A percentile compares a stretch with the other conserved stretches of the same genome.
Evolutionary conservation across 2,329 filamentous ascomycete genomes (phyloP).

Genomic region (Penicillium olsonii): DNA sequence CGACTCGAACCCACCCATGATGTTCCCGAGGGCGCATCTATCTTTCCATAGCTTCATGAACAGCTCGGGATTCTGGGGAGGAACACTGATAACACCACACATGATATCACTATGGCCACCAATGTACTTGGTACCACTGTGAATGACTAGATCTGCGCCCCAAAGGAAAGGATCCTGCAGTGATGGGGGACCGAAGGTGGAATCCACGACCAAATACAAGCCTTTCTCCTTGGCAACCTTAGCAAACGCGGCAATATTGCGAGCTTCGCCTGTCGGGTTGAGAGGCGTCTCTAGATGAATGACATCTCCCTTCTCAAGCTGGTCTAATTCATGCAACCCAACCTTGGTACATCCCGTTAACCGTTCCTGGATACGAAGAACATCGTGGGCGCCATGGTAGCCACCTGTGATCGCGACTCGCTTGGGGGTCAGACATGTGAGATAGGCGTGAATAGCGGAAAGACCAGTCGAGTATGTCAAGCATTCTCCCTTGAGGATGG

Average conservation of each 20-base stretch:
- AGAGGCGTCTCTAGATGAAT: constrained; percentile 89
- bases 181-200: constrained; percentile 89
- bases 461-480: constrained; percentile 85
- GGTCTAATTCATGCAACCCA: constrained; percentile 67
- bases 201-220: constrained; percentile 75
- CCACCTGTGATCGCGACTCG: constrained; percentile 78
- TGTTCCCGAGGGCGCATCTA: constrained; percentile 70
- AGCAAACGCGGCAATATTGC: constrained; percentile 66
- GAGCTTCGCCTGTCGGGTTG: constrained; percentile 82
- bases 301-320: constrained; percentile 73
- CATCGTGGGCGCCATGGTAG: constrained; percentile 91
- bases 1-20: constrained; percentile 84
- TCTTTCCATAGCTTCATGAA: constrained; percentile 62
- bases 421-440: constrained; percentile 77
- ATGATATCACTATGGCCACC: constrained; percentile 92
- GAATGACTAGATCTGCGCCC: constrained; percentile 84
- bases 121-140: constrained; percentile 91
- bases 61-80: constrained; percentile 52
- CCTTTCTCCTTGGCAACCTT: constrained; percentile 66
- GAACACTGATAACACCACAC: constrained; percentile 73
- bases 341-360: constrained; percentile 75
- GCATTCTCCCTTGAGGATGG: constrained; percentile 62
- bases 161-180: constrained; percentile 78
- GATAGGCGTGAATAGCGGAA: constrained; percentile 80
- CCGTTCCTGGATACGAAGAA: constrained; percentile 69